phyloP scores from a whole-genome alignment of 441 rosid species.

The Pelargonium australe region DNA sequence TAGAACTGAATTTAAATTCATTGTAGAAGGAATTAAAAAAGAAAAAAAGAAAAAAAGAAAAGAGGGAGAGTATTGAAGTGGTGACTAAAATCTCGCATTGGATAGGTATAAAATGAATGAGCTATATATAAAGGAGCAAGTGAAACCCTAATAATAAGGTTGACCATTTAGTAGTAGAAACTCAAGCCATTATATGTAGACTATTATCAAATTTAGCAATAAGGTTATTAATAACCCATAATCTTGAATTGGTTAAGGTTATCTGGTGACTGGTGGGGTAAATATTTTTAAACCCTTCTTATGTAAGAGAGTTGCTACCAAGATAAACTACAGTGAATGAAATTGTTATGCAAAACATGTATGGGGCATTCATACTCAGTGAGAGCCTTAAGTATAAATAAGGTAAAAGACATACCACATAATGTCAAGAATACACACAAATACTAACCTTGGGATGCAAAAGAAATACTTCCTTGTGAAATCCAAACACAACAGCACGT shows the following conservation, averaged over 20 bases:
- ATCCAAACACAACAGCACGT: slow-evolving; percentile 47
- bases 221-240: not conserved
- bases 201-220: too few species aligned
- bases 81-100: too few species aligned
- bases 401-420: not conserved
- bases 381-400: not conserved
- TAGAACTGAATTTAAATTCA: not conserved
- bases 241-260: not conserved
- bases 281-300: not conserved
- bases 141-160: too few species aligned
- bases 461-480: slow-evolving; percentile 20
- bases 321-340: not conserved
- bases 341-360: not conserved
- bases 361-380: not conserved
- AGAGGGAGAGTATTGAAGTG: too few species aligned
- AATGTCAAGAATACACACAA: not conserved
- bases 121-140: too few species aligned
- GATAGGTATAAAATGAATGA: too few species aligned
- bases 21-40: not conserved
- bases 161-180: too few species aligned
- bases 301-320: too few species aligned
- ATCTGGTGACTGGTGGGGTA: not conserved
- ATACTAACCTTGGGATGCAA: slow-evolving; percentile 54
- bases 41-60: too few species aligned
- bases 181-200: too few species aligned